Evolutionary conservation across 345 rosid species (phyloP), one percentile per base, ranked within the genome.

Genomic region (Syzygium oleosum): DNA sequence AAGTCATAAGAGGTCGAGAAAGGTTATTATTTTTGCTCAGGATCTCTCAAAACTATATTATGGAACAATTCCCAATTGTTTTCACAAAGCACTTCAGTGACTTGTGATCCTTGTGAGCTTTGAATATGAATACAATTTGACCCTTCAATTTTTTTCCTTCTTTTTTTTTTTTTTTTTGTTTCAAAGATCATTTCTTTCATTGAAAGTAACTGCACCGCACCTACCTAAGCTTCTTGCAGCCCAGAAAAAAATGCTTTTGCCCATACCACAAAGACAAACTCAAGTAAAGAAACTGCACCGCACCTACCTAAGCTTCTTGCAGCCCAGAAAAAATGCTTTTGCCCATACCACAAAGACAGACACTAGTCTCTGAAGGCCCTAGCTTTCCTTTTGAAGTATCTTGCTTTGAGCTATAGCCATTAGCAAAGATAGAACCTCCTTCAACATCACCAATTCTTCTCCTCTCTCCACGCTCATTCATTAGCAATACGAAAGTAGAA

Each of bases 41-140:
- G 85, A 84, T 53, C 88, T 59, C 86, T 68, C 53, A 15, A 79
- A 56, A 86, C 85, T 86, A 79, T 87, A 85, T 65, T 29, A 58
- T 79, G 88, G 87, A 88, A 55, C 29, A 53, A 85, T 88, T 23
- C 31, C 6, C 85, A 54, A 85, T 84, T 29, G 77, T 51, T 79
- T 49, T 58, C 87, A 61, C 51, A 61, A 4, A 52, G 86, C 80
- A 85, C 84, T 51, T 46, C n/a, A 86, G 79, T 61, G 84, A 80
- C 46, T 85, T 88, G 12, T 7, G 78, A 87, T 41, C 88, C 85
- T 17, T 53, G 83, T 51, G 52, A 58, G 52, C 16, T 41, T 63
- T 10, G 58, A 6, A 68, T 86, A 85, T 80, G 55, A 52, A 29
- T 9, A 84, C 13, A 63, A 84, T 52, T 9, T n/a, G 23, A 11